Evolutionary conservation across 805 yeast genomes (phyloP), one percentile per base, ranked within the genome.

Genomic region (Metschnikowia lunata): DNA sequence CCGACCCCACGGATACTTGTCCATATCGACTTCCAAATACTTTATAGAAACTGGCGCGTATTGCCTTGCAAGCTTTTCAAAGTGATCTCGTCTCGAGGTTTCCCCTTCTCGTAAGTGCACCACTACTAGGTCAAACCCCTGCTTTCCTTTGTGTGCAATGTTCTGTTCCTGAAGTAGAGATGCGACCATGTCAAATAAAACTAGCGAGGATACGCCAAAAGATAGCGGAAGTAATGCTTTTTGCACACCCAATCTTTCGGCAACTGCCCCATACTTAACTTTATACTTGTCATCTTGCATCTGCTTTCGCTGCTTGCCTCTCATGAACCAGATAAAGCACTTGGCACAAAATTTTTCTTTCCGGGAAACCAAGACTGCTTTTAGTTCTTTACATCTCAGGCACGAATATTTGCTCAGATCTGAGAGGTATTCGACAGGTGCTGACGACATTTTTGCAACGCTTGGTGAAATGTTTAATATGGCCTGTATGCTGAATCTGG

Each of bases 301-400:
- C 57, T 76, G 85, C 57, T 84, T 85, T 49, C 96, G 72, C 62
- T 87, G 89, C 61, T 90, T 90, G 23, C 87, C 82, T 45, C 83
- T 74, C 31, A 90, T 71, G 59, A 88, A 90, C 47, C 81, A 74
- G 15, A 76, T 58, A 54, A 88, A 91, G 62, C 98, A 90, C 26
- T 47, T 45, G 47, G 68, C 63, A 63, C 95, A 86, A 46, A 83
- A 83, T 13, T 66, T 58, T 56, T 85, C 91, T 48, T 81, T 81
- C 40, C 95, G 63, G 2, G 87, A 72, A 1, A 68, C 54, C 3
- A 79, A 59, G 5, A 66, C 69, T 0, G 82, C 72, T 0, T 50
- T 53, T 7, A 60, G 69, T 1, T 48, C 54, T 40, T 74, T 71
- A 61, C 88, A 83, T 40, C 86, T 61, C 52, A 66, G 71, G 54